Evolutionary conservation across 1,284 basidiomycete genomes (phyloP), one percentile per base, ranked within the genome.

Genomic region (Meripilus lineatus): DNA sequence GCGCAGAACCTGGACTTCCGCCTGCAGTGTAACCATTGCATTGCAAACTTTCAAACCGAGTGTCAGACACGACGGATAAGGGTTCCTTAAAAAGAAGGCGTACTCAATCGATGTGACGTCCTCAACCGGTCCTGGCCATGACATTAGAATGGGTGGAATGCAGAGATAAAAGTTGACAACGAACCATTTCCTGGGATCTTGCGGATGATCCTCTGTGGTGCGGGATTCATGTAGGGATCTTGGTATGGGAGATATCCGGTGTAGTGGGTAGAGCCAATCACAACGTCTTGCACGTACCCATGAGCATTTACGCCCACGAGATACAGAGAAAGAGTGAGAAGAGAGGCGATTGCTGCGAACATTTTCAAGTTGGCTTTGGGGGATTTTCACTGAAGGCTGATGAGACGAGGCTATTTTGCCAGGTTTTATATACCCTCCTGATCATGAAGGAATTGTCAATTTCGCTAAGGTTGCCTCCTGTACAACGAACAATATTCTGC

Each of bases 161-260:
- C 63, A 17, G 63, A 58, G 24, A 32, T 43, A 5, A n/a, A 30
- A 48, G 18, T 6, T 39, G 37, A 10, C 13, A 15, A 44, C 60
- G 23, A 38, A 70, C 70, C 71, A 44, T 73, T 73, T 39, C 69
- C 67, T 15, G 72, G 70, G 45, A 75, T 69, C 38, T 66, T 60
- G 15, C 74, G 67, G 26, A 75, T 63, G 47, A 76, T 74, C 11
- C 72, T 62, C 38, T 71, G 51, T 11, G 72, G 72, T 8, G 58
- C 45, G 1, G 71, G 66, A 46, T 54, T 66, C 28, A 54, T 51
- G 51, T 66, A 65, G 7, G 65, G 66, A 45, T 69, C 67, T n/a
- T 50, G 47, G 54, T 65, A 65, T 5, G 66, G 66, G 14, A 68
- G 54, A 42, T 66, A 68, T 0, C 66, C 66, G 8, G 60, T 61